Base-by-base conservation (phyloP, 495 filamentous ascomycete genomes). In the Hyphodiscus hymeniophilus region DNA sequence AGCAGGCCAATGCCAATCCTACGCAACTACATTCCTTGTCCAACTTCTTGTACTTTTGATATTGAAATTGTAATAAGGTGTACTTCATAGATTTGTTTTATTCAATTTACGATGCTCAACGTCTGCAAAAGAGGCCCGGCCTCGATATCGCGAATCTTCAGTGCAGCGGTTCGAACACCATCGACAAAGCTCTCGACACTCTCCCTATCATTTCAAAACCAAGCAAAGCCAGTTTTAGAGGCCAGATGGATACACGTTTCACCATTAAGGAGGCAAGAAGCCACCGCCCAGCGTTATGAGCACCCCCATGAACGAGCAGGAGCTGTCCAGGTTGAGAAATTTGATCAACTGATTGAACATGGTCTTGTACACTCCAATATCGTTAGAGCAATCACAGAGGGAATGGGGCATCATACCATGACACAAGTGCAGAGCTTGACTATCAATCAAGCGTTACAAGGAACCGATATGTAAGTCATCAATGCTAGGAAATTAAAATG, bases 351-450 rank as follows among this genome's bases (percentile, higher is more conserved):
- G 23, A 63, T 63, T 21, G 66, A 71, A 3, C 63, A 77, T 20
- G 75, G 76, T 12, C 56, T 87, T 41, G 78, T 97, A 26, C 66
- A 90, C 55, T 52, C 61, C 3, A 68, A 65, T 28, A 64, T 97
- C 38, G 73, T 95, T 47, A 50, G 71, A 6, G 79, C 81, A 35
- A 79, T 97, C 56, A 86, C 79, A 0, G 51, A 75, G 18, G 73
- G 77, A 16, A 92, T 96, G 85, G 66, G 72, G 2, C 75, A 94
- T 55, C 74, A 84, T 18, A 82, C 73, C 32, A 95, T 98, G 91
- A 97, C 92, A 3, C 79, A 89, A 7, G 90, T 98, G n/a, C 92
- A 98, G 58, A 72, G 76, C 26, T 63, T 79, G 63, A 94, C 94
- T 2, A 87, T 98, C 57, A 77, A 79, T 38, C 69, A 86, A 39